These are phyloP conservation scores for Fusarium tuaranense DNA, from an alignment of 2,329 filamentous ascomycete genomes.

Conservation along the genomic window DNA sequence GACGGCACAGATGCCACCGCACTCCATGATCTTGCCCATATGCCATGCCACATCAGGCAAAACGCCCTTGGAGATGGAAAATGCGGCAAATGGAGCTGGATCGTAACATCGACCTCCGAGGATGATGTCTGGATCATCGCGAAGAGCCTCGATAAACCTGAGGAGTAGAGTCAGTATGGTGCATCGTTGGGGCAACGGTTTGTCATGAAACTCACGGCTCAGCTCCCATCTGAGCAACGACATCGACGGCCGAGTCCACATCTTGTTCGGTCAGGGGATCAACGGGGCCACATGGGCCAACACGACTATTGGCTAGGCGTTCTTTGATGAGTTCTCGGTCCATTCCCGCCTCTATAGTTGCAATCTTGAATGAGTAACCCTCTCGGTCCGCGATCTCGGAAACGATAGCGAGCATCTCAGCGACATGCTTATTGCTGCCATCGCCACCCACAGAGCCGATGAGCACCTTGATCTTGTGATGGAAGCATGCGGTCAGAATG, in stretches of 20 bases:
- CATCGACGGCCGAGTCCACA: conserved; percentile 34
- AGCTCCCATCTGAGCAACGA: conserved; percentile 41
- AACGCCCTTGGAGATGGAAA: conserved; percentile 48
- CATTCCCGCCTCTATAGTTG: conserved; percentile 50
- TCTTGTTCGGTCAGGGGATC: conserved; percentile 44
- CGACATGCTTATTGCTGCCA: conserved; percentile 52
- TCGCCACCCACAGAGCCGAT: conserved; percentile 57
- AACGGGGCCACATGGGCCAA: conserved; percentile 50
- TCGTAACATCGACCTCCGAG: conserved; percentile 53
- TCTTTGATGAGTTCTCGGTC: conserved; percentile 43
- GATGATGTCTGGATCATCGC: conserved; percentile 44
- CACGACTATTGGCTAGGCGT: conserved; percentile 39
- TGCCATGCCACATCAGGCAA: conserved; percentile 54
- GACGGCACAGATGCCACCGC: conserved; percentile 58
- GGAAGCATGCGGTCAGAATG: conserved; percentile 37
- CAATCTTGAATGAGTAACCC: conserved; percentile 46
- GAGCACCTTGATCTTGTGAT: conserved; percentile 40
- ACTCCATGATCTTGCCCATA: conserved; percentile 68
- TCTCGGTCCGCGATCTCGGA: conserved; percentile 46
- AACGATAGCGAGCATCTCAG: conserved; percentile 53
- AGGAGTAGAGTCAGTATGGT: background rate
- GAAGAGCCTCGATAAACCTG: conserved; percentile 39
- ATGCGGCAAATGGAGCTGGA: conserved; percentile 54
- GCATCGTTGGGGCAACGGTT: background rate
- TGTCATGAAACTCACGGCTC: conserved; percentile 30